Conservation (phyloP, 192 early-diverging fungal species). For the Entophlyctis luteolus region DNA sequence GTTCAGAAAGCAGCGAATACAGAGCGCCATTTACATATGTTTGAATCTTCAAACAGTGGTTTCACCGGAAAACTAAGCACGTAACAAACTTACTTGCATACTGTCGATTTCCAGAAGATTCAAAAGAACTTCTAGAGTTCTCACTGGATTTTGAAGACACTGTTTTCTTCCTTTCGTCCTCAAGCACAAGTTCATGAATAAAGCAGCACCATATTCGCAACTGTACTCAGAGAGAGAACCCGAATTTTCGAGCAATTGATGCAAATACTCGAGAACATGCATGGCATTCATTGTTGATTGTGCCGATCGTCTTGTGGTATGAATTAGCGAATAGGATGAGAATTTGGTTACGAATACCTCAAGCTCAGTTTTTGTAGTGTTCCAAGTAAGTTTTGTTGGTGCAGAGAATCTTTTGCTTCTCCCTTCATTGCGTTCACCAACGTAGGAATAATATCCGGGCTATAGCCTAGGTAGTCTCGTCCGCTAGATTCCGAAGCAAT, state of each 20-base stretch:
- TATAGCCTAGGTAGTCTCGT: slow-evolving; percentile 35
- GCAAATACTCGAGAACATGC: slow-evolving; percentile 34
- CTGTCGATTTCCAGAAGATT: slow-evolving; percentile 42
- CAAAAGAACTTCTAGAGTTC: slow-evolving; percentile 25
- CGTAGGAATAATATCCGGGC: slow-evolving; percentile 15
- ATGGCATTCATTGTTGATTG: slow-evolving; percentile 42
- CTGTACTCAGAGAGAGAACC: slow-evolving; percentile 38
- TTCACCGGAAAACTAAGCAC: background rate
- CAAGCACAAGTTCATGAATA: slow-evolving; percentile 55
- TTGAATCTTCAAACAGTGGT: slow-evolving; percentile 31
- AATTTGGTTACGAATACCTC: slow-evolving; percentile 17
- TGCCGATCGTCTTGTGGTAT: slow-evolving; percentile 29
- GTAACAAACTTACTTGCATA: slow-evolving; percentile 27
- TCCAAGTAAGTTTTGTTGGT: slow-evolving; percentile 41
- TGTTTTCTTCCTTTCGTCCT: slow-evolving; percentile 39
- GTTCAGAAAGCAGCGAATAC: slow-evolving; percentile 44
- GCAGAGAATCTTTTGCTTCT: slow-evolving; percentile 21
- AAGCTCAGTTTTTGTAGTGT: slow-evolving; percentile 51
- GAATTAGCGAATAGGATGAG: background rate
- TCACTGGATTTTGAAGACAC: slow-evolving; percentile 25
- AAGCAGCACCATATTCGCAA: slow-evolving; percentile 45
- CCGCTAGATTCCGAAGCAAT: slow-evolving; percentile 41
- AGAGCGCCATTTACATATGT: slow-evolving; percentile 53
- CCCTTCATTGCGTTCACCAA: slow-evolving; percentile 29
- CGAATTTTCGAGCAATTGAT: slow-evolving; percentile 31